These are phyloP conservation scores for Teratosphaeria nubilosa DNA, from an alignment of 2,329 filamentous ascomycete genomes.

Conservation along the genomic window DNA sequence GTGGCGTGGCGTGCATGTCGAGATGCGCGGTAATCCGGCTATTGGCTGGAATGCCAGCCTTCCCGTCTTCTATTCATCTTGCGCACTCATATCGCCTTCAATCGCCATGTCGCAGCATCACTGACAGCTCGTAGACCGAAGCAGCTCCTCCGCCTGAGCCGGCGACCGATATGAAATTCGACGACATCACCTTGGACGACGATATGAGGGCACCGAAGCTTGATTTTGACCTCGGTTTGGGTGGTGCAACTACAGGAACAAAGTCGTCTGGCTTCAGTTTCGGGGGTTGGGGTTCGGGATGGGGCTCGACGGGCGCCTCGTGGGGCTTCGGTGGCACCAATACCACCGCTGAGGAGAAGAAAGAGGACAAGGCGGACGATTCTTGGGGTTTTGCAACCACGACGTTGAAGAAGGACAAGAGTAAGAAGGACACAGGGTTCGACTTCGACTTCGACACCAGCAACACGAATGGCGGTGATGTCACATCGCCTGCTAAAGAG, in stretches of 20 bases:
- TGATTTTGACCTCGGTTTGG: constrained; percentile 34
- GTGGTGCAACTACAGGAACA: constrained; percentile 13
- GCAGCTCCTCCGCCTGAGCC: constrained; percentile 12
- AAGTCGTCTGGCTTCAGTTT: constrained; percentile 25
- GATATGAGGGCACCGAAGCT: constrained; percentile 34
- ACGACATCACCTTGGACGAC: constrained; percentile 38
- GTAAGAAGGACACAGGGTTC: constrained; percentile 25
- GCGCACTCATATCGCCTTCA: neutral
- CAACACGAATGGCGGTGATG: constrained; percentile 8
- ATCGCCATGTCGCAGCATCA: constrained; percentile 2
- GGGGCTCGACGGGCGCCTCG: constrained; percentile 19
- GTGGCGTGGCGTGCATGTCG: constrained; percentile 14
- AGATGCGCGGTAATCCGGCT: constrained; percentile 8
- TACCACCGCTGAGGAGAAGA: constrained; percentile 14
- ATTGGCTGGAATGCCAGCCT: constrained; percentile 3
- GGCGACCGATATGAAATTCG: constrained; percentile 32
- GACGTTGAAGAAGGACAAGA: constrained; percentile 18
- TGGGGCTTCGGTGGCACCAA: constrained; percentile 26
- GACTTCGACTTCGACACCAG: constrained; percentile 21
- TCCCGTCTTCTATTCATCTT: constrained; percentile 8
- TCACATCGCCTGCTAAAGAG: neutral
- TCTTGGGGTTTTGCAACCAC: constrained; percentile 26
- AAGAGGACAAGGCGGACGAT: constrained; percentile 8
- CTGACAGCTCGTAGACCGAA: constrained; percentile 10
- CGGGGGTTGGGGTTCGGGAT: constrained; percentile 24